Percentiles rank a stretch among this genome's conserved stretches.
These are phyloP conservation scores for Misopates orontium DNA, from an alignment of 257 asterid genomes.

Conservation along the genomic window DNA sequence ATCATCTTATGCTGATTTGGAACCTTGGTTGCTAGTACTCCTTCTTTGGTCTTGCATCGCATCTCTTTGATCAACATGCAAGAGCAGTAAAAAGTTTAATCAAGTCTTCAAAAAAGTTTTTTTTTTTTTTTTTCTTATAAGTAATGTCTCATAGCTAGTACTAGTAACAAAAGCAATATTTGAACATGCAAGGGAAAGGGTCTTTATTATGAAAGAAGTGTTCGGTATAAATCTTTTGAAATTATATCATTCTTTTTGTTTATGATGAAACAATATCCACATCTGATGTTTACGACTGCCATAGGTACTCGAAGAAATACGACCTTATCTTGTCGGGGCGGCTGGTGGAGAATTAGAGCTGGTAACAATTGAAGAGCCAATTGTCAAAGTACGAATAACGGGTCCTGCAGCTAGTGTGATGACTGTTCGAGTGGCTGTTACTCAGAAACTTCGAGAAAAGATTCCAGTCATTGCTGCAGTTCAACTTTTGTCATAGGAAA, in stretches of 20 bases:
- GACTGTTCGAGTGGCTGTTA: conserved; percentile 95
- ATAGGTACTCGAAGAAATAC: conserved; percentile 91
- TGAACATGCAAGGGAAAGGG: too few species aligned
- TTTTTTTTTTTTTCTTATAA: too few species aligned
- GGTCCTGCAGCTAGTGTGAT: conserved; percentile 98
- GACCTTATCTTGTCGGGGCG: conserved; percentile 88
- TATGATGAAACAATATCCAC: background rate
- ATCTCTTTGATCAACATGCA: too few species aligned
- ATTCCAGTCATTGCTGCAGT: conserved; percentile 93
- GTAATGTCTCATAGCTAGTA: too few species aligned
- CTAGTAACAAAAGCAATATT: too few species aligned
- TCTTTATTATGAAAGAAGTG: too few species aligned
- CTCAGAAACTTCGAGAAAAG: conserved; percentile 92
- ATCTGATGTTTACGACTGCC: conserved; percentile 2
- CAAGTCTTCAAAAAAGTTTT: too few species aligned
- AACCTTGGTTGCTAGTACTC: too few species aligned
- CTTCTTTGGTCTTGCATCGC: too few species aligned
- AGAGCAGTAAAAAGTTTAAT: too few species aligned
- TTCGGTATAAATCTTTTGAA: background rate
- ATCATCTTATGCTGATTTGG: too few species aligned
- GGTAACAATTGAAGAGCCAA: conserved; percentile 82
- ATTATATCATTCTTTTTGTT: background rate
- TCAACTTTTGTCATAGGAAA: conserved; percentile 70
- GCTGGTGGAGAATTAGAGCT: conserved; percentile 93
- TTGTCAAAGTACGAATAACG: conserved; percentile 79